phyloP scores from a whole-genome alignment of 176 grass and related monocot genomes.

The barley (Hordeum vulgare) region DNA sequence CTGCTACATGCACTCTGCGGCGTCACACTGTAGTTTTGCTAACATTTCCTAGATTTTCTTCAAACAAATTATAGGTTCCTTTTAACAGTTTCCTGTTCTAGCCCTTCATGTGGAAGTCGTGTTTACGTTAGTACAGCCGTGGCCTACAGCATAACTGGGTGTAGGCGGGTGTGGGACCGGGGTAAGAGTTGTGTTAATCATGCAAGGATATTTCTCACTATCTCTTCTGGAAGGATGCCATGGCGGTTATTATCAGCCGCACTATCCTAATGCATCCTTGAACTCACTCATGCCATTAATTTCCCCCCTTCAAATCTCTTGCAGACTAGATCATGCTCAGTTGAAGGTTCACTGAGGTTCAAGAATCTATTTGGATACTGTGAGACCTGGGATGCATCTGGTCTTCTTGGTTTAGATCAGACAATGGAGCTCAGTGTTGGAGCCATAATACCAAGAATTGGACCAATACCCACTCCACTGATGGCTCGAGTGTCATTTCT shows the following conservation, averaged over 20 bases:
- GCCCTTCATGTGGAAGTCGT: not conserved
- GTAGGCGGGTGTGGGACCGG: not conserved
- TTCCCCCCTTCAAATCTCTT: conserved; percentile 18
- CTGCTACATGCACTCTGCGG: not conserved
- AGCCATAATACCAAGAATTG: conserved; percentile 58
- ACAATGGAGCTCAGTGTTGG: conserved; percentile 60
- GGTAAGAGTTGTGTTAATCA: not conserved
- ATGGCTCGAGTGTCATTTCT: conserved; percentile 53
- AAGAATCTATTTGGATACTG: conserved; percentile 90
- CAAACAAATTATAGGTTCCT: not conserved
- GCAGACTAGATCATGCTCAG: conserved; percentile 61
- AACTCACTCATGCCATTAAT: not conserved
- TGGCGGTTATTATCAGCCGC: not conserved
- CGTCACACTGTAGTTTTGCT: not conserved
- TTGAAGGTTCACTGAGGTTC: conserved; percentile 78
- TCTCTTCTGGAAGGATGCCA: not conserved
- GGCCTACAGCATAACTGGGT: not conserved
- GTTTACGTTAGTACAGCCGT: not conserved
- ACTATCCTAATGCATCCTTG: not conserved
- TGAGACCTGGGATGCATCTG: conserved; percentile 80
- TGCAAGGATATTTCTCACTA: not conserved
- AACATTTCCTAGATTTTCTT: not conserved
- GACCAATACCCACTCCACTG: conserved; percentile 62
- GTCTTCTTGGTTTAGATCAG: conserved; percentile 54
- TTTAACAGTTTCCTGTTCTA: not conserved